phyloP scores from a whole-genome alignment of 176 grass and related monocot species.

The Phoenix roebelenii region DNA sequence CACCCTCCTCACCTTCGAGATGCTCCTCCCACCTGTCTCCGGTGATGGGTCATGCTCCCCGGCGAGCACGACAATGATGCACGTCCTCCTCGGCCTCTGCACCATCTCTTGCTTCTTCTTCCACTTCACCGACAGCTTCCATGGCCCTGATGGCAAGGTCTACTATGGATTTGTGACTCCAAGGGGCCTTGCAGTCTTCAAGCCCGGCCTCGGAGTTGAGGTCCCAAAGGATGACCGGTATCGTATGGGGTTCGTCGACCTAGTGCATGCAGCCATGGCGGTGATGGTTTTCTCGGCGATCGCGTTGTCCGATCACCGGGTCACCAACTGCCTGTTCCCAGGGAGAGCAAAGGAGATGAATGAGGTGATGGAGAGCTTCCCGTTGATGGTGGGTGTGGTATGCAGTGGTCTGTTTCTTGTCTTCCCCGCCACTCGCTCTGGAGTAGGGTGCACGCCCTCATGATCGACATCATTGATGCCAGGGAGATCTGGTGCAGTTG shows the following conservation, averaged over 20 bases:
- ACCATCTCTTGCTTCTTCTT: conserved; percentile 50
- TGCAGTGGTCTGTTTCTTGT: conserved; percentile 52
- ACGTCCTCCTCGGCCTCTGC: conserved; percentile 37
- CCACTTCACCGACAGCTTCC: conserved; percentile 77
- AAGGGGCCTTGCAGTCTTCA: conserved; percentile 28
- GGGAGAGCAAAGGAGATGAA: conserved; percentile 41
- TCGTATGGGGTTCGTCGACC: conserved; percentile 38
- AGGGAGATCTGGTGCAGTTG: too few relatives aligned
- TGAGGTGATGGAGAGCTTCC: conserved; percentile 63
- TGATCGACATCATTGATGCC: too few relatives aligned
- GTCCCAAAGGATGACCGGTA: conserved; percentile 40
- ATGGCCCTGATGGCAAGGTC: conserved; percentile 40
- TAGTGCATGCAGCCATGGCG: conserved; percentile 49
- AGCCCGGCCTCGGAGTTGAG: conserved; percentile 44
- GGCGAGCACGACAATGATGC: conserved; percentile 30
- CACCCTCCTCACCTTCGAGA: conserved; percentile 54
- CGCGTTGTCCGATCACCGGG: conserved; percentile 32
- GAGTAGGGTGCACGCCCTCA: conserved; percentile 33
- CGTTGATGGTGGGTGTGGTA: conserved; percentile 45
- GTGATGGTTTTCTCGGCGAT: conserved; percentile 49
- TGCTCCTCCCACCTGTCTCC: conserved; percentile 36
- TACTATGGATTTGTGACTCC: conserved; percentile 62
- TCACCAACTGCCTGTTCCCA: conserved; percentile 39
- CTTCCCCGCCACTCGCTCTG: conserved; percentile 49
- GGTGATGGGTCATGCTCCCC: conserved; percentile 39